phyloP scores from a whole-genome alignment of 1,284 basidiomycete species.

The Rhizopogon parksii region DNA sequence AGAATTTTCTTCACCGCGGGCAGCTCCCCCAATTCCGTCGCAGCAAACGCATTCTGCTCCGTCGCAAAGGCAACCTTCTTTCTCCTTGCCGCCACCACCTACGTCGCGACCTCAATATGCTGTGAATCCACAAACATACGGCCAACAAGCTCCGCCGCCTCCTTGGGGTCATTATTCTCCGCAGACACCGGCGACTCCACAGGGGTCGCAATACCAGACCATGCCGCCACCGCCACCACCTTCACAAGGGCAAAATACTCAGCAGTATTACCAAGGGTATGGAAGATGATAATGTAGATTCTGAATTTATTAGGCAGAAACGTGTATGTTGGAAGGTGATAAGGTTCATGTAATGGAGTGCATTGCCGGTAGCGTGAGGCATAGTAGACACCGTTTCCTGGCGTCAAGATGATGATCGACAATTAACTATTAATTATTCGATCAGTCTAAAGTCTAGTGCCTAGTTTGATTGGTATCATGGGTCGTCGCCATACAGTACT shows the following conservation, averaged over 20 bases:
- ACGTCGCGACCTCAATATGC: constrained; percentile 23
- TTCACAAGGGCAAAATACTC: constrained; percentile 17
- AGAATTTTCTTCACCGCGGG: constrained; percentile 10
- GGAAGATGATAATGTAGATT: constrained; percentile 14
- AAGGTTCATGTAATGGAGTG: neutral
- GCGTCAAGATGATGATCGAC: neutral
- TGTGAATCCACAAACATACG: constrained; percentile 19
- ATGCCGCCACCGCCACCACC: constrained; percentile 31
- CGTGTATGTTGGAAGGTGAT: neutral
- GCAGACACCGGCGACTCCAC: constrained; percentile 19
- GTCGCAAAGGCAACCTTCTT: constrained; percentile 15
- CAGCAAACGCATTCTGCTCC: constrained; percentile 25
- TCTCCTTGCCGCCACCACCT: constrained; percentile 29
- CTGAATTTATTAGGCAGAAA: neutral
- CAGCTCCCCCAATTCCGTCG: constrained; percentile 13
- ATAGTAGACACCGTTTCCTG: neutral
- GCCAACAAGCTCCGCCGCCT: constrained; percentile 19
- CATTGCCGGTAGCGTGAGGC: neutral
- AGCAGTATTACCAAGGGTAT: constrained; percentile 21
- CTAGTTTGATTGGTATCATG: neutral
- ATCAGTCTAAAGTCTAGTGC: neutral
- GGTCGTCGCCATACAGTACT: constrained; percentile 33
- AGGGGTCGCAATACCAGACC: constrained; percentile 18
- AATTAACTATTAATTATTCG: neutral
- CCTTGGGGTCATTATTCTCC: constrained; percentile 21